Evolutionary conservation across 1,139 yeast species (phyloP), one percentile per base, ranked within the genome.

Genomic region (Taphrina communis): DNA sequence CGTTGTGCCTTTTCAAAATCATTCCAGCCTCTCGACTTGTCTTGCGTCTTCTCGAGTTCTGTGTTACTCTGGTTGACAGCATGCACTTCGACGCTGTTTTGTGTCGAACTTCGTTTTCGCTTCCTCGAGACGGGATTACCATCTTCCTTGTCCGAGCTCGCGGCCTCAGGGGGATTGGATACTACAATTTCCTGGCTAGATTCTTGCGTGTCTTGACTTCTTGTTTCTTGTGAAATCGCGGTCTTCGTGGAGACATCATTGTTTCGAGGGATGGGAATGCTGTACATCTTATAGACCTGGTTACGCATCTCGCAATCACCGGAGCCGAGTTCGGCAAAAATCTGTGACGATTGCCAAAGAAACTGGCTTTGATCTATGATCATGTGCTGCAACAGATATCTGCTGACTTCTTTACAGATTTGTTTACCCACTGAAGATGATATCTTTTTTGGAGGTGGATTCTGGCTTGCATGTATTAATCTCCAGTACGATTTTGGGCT

Each of bases 361-460:
- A 53, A 31, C n/a, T 12, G 14, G 17, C 19, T 42, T n/a, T 53
- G 58, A 19, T 53, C 58, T 19, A 35, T 53, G 19, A 53, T 19
- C 58, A 53, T 53, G 35, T 53, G 58, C 21, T 53, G 58, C 21
- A 53, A 21, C 17, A 53, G 42, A 38, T 53, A 53, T 9, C 35
- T 31, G 58, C 21, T 11, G 9, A 9, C 25, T 31, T 5, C 25
- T 36, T 9, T 9, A 31, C 42, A n/a, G 8, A 38, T 35, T 35
- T 53, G 25, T 14, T 17, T 19, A 17, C 41, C 58, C 42, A 7
- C 58, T 7, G 12, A 7, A 14, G 42, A 9, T 7, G 44, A 53
- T 6, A 7, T 38, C 25, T n/a, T 17, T 12, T 12, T 2, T 35
- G 58, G 58, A 6, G 7, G 12, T 11, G 25, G 42, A 35, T 31